These are phyloP conservation scores for Sordariomycetes sp. DNA, from an alignment of 2,329 filamentous ascomycete species.

Conservation along the genomic window DNA sequence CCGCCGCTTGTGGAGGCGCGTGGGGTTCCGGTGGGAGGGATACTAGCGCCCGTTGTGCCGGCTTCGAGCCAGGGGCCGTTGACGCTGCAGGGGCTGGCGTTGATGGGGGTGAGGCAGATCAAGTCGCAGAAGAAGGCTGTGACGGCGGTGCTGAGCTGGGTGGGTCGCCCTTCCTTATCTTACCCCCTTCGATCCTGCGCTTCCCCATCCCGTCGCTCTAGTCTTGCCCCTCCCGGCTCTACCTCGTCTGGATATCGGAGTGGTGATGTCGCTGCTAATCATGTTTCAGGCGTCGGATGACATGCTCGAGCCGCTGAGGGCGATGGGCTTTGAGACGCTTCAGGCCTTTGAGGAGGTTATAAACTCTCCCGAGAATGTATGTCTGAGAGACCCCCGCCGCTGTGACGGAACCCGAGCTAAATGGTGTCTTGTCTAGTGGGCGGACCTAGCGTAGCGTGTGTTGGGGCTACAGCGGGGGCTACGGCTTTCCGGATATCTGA, in stretches of 20 bases:
- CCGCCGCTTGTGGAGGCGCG: slow-evolving; percentile 50
- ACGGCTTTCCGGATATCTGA: too few relatives aligned
- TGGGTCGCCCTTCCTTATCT: slow-evolving; percentile 34
- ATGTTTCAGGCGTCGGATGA: slow-evolving; percentile 56
- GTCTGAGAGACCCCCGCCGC: slow-evolving; percentile 11
- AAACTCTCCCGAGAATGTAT: slow-evolving; percentile 41
- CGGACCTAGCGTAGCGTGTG: not conserved
- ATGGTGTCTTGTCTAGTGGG: not conserved
- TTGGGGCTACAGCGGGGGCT: too few relatives aligned
- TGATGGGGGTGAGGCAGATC: slow-evolving; percentile 72
- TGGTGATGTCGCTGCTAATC: not conserved
- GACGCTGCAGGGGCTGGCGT: slow-evolving; percentile 60
- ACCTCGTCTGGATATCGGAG: not conserved
- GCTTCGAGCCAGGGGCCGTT: slow-evolving; percentile 53
- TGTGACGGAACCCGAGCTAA: not conserved
- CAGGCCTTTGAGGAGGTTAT: slow-evolving; percentile 76
- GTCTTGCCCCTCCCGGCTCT: too few relatives aligned
- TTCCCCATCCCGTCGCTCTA: not conserved
- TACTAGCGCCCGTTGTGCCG: slow-evolving; percentile 67
- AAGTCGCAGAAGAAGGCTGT: slow-evolving; percentile 58
- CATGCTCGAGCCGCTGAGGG: slow-evolving; percentile 57
- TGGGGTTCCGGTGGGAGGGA: slow-evolving; percentile 50
- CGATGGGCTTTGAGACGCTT: slow-evolving; percentile 69
- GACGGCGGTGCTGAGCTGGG: slow-evolving; percentile 67
- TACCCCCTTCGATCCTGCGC: not conserved